Evolutionary conservation across 139 green algal species (phyloP).

Genomic region (Micractinium conductrix): DNA sequence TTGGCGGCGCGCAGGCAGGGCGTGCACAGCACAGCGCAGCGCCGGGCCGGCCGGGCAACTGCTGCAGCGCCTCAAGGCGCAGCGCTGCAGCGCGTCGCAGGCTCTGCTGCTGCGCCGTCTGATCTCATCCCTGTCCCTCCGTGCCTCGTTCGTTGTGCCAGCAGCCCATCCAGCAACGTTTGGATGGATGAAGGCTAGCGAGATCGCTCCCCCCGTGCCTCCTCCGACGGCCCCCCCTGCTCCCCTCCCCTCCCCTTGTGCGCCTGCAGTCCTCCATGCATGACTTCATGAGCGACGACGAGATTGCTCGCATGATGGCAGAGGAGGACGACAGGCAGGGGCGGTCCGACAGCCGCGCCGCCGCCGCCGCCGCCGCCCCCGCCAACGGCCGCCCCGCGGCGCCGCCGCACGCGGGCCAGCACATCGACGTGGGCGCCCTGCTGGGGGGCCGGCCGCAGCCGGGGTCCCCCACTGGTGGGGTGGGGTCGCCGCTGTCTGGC

Average conservation of each 20-base stretch:
- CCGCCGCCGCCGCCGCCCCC: neutral
- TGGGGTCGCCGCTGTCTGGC: neutral
- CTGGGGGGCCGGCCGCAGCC: conserved; percentile 36
- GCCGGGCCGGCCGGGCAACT: too few relatives aligned
- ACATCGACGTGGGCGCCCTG: conserved; percentile 34
- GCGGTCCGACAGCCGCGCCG: too few relatives aligned
- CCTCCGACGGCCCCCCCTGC: neutral
- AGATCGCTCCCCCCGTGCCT: neutral
- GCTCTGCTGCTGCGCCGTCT: too few relatives aligned
- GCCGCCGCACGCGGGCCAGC: conserved; percentile 28
- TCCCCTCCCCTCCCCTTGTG: neutral
- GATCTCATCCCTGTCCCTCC: too few relatives aligned
- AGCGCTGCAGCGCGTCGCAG: too few relatives aligned
- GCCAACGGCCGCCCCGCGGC: conserved; percentile 3
- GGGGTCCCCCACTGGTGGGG: neutral
- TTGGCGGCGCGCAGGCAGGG: too few relatives aligned
- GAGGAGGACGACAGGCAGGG: conserved; percentile 11
- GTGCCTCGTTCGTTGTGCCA: too few relatives aligned
- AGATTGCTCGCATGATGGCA: conserved; percentile 23
- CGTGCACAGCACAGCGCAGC: too few relatives aligned
- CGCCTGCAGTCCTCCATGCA: conserved; percentile 15
- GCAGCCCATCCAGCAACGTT: too few relatives aligned
- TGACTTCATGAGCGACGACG: conserved; percentile 21
- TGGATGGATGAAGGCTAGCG: too few relatives aligned
- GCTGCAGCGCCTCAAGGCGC: too few relatives aligned